Conservation (phyloP, 1,139 yeast genomes). For the Trichomonascaceae sp. region DNA sequence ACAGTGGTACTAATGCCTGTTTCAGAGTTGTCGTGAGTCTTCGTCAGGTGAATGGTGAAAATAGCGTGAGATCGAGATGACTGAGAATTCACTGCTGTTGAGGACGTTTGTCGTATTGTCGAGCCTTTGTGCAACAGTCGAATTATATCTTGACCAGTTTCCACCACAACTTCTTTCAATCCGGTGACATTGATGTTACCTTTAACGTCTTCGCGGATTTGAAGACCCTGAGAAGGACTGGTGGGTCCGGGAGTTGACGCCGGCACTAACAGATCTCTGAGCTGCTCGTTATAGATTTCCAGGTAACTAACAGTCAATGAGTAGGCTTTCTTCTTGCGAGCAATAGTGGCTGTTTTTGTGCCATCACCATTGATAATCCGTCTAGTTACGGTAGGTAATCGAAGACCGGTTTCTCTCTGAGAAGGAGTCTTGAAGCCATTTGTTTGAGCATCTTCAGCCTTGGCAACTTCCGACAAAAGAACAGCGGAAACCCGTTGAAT, state of each 20-base stretch:
- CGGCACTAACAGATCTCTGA: constrained; percentile 46
- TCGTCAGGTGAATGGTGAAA: constrained; percentile 24
- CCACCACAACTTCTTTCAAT: constrained; percentile 21
- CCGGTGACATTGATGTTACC: constrained; percentile 23
- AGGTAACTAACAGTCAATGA: constrained; percentile 31
- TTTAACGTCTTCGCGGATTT: constrained; percentile 23
- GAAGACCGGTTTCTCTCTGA: constrained; percentile 5
- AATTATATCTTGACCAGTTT: constrained; percentile 17
- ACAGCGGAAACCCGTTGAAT: constrained; percentile 19
- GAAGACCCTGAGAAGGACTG: constrained; percentile 10
- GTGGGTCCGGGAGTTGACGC: neutral
- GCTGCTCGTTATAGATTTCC: constrained; percentile 68
- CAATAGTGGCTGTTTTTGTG: neutral
- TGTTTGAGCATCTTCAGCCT: neutral
- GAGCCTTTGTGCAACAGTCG: constrained; percentile 22
- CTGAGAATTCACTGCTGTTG: constrained; percentile 26
- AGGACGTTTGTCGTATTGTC: constrained; percentile 22
- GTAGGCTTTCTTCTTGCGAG: constrained; percentile 14
- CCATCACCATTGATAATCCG: neutral
- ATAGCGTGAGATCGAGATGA: constrained; percentile 29
- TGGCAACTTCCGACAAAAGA: constrained; percentile 13
- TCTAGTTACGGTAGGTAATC: neutral
- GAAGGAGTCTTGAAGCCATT: neutral
- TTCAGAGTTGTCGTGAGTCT: constrained; percentile 16
- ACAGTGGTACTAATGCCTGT: constrained; percentile 28